These are phyloP conservation scores for Lepiota brunneoincarnata DNA, from an alignment of 768 basidiomycete genomes.

Conservation along the genomic window DNA sequence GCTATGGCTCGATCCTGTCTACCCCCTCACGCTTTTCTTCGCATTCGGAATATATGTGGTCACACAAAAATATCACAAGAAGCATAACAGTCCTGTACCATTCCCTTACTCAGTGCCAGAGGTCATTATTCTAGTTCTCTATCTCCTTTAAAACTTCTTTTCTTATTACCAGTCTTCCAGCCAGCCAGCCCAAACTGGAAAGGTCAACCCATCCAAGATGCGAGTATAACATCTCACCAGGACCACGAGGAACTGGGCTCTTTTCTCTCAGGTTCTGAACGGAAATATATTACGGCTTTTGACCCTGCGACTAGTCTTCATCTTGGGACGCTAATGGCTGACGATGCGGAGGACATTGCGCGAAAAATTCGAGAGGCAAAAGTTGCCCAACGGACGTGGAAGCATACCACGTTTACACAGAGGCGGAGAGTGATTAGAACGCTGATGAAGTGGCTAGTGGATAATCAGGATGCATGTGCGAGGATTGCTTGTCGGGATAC, in stretches of 20 bases:
- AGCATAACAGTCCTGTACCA: slow-evolving; percentile 68
- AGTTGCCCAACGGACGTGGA: slow-evolving; percentile 72
- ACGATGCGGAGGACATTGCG: slow-evolving; percentile 67
- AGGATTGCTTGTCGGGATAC: slow-evolving; percentile 90
- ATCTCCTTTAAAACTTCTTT: slow-evolving; percentile 3
- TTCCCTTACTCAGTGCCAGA: slow-evolving; percentile 58
- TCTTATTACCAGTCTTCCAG: slow-evolving; percentile 27
- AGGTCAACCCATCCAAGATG: slow-evolving; percentile 49
- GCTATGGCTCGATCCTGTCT: slow-evolving; percentile 58
- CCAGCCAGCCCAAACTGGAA: slow-evolving; percentile 59
- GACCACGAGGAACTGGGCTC: slow-evolving; percentile 53
- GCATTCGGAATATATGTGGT: slow-evolving; percentile 80
- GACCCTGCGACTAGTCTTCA: slow-evolving; percentile 90
- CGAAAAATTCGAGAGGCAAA: slow-evolving; percentile 67
- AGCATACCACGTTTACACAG: slow-evolving; percentile 70
- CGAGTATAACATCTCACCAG: slow-evolving; percentile 66
- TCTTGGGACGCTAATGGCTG: slow-evolving; percentile 74
- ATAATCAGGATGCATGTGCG: slow-evolving; percentile 85
- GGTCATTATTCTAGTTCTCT: slow-evolving; percentile 33
- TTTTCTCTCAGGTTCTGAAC: slow-evolving; percentile 37
- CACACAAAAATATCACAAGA: slow-evolving; percentile 68
- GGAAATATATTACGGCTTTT: slow-evolving; percentile 83
- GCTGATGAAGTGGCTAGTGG: slow-evolving; percentile 88
- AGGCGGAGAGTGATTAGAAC: slow-evolving; percentile 83
- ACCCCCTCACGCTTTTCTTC: slow-evolving; percentile 67